Conservation (phyloP, 2,329 filamentous ascomycete genomes). For the Huntiella abstrusa region DNA sequence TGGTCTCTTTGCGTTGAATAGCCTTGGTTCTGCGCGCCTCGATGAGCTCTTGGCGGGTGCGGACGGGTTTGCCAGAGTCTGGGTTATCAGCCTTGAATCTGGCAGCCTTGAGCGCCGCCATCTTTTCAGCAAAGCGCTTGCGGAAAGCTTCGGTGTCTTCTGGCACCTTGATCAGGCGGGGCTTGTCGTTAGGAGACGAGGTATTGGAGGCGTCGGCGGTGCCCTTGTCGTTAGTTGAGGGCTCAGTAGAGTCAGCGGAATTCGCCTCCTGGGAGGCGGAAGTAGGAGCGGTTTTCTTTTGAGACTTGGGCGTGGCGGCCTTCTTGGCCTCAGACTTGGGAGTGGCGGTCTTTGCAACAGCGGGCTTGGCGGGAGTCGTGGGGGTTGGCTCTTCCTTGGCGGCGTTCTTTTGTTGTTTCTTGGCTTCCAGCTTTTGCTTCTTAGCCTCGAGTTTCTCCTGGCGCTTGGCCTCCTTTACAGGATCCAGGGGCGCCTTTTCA, state of each 20-base stretch:
- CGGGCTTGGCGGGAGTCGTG: slow-evolving; percentile 13
- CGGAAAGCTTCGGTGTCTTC: slow-evolving; percentile 57
- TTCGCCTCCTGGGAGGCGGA: slow-evolving; percentile 11
- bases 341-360: slow-evolving; percentile 12
- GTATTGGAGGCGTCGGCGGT: slow-evolving; percentile 33
- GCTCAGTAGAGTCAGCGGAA: slow-evolving; percentile 10
- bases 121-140: slow-evolving; percentile 60
- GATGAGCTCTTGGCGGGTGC: slow-evolving; percentile 78
- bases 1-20: slow-evolving; percentile 67
- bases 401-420: slow-evolving; percentile 12
- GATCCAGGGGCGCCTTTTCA: slow-evolving; percentile 19
- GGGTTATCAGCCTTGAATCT: slow-evolving; percentile 61
- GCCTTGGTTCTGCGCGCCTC: slow-evolving; percentile 78
- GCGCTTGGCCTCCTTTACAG: slow-evolving; percentile 33
- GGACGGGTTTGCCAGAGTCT: slow-evolving; percentile 59
- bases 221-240: slow-evolving; percentile 15
- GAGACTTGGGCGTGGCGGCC: neutral
- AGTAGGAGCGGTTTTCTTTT: neutral
- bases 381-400: slow-evolving; percentile 4
- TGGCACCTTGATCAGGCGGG: slow-evolving; percentile 48
- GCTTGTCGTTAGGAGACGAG: slow-evolving; percentile 35
- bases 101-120: slow-evolving; percentile 66
- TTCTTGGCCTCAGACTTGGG: slow-evolving; percentile 5
- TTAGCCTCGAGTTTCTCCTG: slow-evolving; percentile 29
- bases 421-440: slow-evolving; percentile 21